These are phyloP conservation scores for Hypericum androsaemum DNA, from an alignment of 345 rosid genomes.

Conservation along the genomic window DNA sequence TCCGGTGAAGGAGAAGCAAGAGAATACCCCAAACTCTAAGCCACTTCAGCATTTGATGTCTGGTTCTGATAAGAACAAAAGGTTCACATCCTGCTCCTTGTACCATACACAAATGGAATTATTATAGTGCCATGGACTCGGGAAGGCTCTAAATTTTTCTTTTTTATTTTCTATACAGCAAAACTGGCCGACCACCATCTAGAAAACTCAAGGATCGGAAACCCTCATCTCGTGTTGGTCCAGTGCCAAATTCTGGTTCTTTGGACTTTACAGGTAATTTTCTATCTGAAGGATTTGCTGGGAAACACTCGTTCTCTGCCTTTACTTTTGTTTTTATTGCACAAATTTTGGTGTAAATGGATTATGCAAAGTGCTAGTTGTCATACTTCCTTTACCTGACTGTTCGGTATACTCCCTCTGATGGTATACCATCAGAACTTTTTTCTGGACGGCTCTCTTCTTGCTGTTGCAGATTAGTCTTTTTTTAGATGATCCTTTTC, in stretches of 20 bases:
- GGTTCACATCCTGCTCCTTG: constrained; percentile 27
- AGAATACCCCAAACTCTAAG: constrained; percentile 42
- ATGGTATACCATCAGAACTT: no score
- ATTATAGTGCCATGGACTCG: not conserved
- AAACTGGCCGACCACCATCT: constrained; percentile 75
- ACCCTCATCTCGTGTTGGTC: constrained; percentile 42
- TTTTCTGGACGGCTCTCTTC: no score
- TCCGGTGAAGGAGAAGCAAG: constrained; percentile 49
- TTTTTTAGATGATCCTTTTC: no score
- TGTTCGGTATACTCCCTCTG: no score
- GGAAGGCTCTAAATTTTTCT: not conserved
- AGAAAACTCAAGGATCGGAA: constrained; percentile 80
- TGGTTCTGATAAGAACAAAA: constrained; percentile 63
- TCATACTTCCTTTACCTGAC: no score
- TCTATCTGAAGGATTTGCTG: not conserved
- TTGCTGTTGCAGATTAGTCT: no score
- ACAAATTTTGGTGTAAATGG: no score
- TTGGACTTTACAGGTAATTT: constrained; percentile 54
- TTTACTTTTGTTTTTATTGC: not conserved
- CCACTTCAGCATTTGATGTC: constrained; percentile 49
- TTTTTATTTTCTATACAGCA: constrained; percentile 40
- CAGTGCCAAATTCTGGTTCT: constrained; percentile 34
- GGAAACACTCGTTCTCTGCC: not conserved
- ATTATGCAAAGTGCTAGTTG: no score
- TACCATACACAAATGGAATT: constrained; percentile 1